Evolutionary conservation across 2,329 filamentous ascomycete genomes (phyloP).

Genomic region (Pseudogymnoascus sp.): DNA sequence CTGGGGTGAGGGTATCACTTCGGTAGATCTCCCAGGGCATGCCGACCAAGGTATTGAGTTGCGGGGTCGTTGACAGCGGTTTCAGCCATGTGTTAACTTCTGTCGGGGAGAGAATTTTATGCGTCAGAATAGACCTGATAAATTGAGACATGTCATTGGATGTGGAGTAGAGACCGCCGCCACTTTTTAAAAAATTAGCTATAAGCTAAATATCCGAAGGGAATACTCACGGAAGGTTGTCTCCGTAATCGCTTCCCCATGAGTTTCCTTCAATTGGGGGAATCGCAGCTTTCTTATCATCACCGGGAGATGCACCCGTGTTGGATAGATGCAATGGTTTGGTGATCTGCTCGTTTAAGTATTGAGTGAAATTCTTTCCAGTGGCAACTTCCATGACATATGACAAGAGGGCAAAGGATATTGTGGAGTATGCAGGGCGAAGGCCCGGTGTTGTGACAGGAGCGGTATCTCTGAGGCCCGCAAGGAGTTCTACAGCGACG

Average conservation of each 20-base stretch:
- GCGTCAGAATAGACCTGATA: neutral
- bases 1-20: neutral
- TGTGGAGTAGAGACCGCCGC: constrained; percentile 31
- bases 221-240: neutral
- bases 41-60: neutral
- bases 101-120: neutral
- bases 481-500: neutral
- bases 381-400: constrained; percentile 33
- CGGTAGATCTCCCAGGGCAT: constrained; percentile 10
- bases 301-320: constrained; percentile 15
- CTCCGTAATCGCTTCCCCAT: neutral
- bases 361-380: constrained; percentile 17
- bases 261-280: neutral
- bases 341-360: constrained; percentile 21
- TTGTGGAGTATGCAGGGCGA: neutral
- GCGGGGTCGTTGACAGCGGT: constrained; percentile 6
- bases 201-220: neutral
- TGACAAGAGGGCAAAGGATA: constrained; percentile 22
- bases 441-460: neutral
- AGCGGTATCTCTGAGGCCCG: neutral
- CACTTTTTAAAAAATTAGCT: constrained; percentile 20
- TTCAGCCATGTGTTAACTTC: constrained; percentile 9
- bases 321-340: constrained; percentile 25
- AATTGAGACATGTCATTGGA: constrained; percentile 27
- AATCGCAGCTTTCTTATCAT: neutral